Percentiles rank a stretch among this genome's conserved stretches.
phyloP scores from a whole-genome alignment of 2,329 filamentous ascomycete species.

The Cylindrodendrum hubeiense region DNA sequence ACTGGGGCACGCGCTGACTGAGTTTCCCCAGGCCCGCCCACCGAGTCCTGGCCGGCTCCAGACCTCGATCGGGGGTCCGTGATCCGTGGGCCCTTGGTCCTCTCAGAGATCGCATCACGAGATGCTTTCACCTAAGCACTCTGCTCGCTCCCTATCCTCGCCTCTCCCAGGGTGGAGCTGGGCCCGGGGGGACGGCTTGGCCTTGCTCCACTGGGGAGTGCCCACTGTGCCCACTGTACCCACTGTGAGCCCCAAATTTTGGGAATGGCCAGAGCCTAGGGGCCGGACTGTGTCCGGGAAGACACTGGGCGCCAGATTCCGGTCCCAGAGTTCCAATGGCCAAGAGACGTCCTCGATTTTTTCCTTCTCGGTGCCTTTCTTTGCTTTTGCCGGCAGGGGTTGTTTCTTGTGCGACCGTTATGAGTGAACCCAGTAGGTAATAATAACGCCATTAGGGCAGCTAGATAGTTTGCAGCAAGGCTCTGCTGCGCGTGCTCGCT shows the following conservation, averaged over 20 bases:
- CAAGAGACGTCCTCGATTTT: neutral
- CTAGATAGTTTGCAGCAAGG: neutral
- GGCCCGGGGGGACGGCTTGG: slow-evolving; percentile 9
- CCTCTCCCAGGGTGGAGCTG: slow-evolving; percentile 17
- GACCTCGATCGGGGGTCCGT: neutral
- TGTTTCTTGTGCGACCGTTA: neutral
- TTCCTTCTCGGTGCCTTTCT: neutral
- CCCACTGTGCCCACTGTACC: slow-evolving; percentile 14
- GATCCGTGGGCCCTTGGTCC: slow-evolving; percentile 4
- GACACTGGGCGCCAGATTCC: neutral
- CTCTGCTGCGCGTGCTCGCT: slow-evolving; percentile 5
- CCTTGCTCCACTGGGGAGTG: neutral
- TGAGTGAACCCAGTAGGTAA: neutral
- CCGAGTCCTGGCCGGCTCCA: neutral
- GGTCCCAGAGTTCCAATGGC: neutral
- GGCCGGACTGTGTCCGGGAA: slow-evolving; percentile 19
- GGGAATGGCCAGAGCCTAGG: slow-evolving; percentile 6
- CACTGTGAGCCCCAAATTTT: slow-evolving; percentile 19
- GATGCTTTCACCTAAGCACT: slow-evolving; percentile 43
- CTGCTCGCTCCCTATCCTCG: slow-evolving; percentile 5
- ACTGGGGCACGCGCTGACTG: neutral
- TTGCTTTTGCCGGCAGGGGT: neutral
- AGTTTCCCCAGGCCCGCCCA: slow-evolving; percentile 2
- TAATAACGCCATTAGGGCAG: neutral
- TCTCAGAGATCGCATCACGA: slow-evolving; percentile 39